Base-by-base conservation (phyloP, 345 rosid genomes). In the Aethionema arabicum region DNA sequence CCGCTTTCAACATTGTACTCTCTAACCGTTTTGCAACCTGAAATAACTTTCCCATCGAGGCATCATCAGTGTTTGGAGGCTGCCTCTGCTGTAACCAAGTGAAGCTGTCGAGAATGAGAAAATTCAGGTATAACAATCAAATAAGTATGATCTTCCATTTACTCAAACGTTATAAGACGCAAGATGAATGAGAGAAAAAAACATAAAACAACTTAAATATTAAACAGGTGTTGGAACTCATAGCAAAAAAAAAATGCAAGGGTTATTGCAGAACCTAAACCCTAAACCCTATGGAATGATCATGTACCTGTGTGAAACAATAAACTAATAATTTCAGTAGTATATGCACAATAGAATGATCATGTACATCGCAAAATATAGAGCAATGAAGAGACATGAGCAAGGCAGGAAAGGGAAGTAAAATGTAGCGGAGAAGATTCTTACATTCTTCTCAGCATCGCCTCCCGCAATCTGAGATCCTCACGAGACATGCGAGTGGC, bases 11-110 rank as follows among this genome's bases (percentile, higher is more conserved):
- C 60, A 87, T 65, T 63, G 81, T 83, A 68, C 56, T 83, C 74
- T 93, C 99, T 53, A 90, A 74, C 69, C 90, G 92, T 77, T 70
- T 93, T 42, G 86, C 81, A 59, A 85, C 48, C 71, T 84, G 90
- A 63, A 35, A 72, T 40, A 67, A 63, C 82, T 41, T 93, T 55
- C 59, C 66, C 67, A 74, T 76, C 30, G 79, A 78, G 58, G 62
- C 33, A 6, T 83, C 92, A 61, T 56, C 73, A 56, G 78, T 62
- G 52, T 74, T 67, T 52, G 70, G 70, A 30, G 74, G 62, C 39
- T 82, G 85, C 68, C 85, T 80, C 66, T 79, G 80, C 59, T 75
- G 67, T 72, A 93, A 73, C 63, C 84, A 64, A 13, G 15, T 31
- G 56, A 69, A 73, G 61, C 99, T 93, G 77, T 56, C 64, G 52